phyloP scores from a whole-genome alignment of 139 green algal species.

The Chlamydomonas sphaeroides region DNA sequence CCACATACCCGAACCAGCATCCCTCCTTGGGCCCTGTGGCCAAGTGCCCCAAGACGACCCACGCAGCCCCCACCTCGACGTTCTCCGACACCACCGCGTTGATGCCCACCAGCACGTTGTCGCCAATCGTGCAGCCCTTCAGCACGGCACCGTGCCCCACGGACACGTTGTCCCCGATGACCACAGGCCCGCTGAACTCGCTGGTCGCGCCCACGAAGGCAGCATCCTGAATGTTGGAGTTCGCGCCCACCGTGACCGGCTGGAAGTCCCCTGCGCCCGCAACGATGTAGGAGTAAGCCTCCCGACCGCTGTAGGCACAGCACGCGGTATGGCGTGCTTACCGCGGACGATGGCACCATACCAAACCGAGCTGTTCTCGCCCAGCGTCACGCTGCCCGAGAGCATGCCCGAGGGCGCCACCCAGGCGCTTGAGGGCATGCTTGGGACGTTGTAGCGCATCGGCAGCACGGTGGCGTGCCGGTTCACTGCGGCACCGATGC shows the following conservation, averaged over 20 bases:
- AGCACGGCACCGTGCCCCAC: slow-evolving; percentile 85
- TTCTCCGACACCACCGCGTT: slow-evolving; percentile 89
- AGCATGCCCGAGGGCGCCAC: slow-evolving; percentile 90
- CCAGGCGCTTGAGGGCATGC: slow-evolving; percentile 73
- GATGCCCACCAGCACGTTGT: slow-evolving; percentile 94
- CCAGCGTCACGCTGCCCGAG: slow-evolving; percentile 88
- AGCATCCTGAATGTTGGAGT: slow-evolving; percentile 96
- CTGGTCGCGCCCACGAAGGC: slow-evolving; percentile 78
- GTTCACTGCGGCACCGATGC: slow-evolving; percentile 36
- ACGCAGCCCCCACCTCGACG: slow-evolving; percentile 30
- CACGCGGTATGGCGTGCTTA: slow-evolving; percentile 50
- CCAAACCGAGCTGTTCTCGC: slow-evolving; percentile 87
- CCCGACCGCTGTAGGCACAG: background rate
- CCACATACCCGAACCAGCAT: too few species aligned
- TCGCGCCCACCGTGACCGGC: slow-evolving; percentile 82
- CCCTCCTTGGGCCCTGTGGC: too few species aligned
- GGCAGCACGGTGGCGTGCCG: slow-evolving; percentile 45
- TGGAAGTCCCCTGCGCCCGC: slow-evolving; percentile 81
- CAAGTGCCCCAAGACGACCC: too few species aligned
- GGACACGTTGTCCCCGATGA: slow-evolving; percentile 91
- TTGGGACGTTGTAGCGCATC: slow-evolving; percentile 61
- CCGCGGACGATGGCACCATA: slow-evolving; percentile 90
- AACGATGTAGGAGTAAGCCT: background rate
- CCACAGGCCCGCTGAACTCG: slow-evolving; percentile 54
- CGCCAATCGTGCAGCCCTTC: slow-evolving; percentile 89